Evolutionary conservation across 2,329 filamentous ascomycete species (phyloP).

Genomic region (Zarea fungicola): DNA sequence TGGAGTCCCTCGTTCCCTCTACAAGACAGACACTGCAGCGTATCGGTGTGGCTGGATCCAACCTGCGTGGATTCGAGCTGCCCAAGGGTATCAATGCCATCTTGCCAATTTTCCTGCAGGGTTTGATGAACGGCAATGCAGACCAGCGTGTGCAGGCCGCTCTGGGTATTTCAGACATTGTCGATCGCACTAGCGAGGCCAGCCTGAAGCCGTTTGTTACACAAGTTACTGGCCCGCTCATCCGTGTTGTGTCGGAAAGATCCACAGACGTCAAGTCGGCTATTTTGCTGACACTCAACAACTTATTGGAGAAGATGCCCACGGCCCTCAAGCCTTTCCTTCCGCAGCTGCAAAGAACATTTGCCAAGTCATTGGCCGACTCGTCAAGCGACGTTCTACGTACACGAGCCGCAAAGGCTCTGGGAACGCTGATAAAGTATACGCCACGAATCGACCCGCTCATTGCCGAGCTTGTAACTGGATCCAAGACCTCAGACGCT

Average conservation of each 20-base stretch:
- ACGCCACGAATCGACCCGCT: conserved; percentile 93
- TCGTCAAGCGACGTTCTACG: conserved; percentile 84
- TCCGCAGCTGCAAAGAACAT: conserved; percentile 92
- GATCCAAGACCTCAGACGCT: conserved; percentile 77
- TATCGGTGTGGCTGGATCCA: conserved; percentile 79
- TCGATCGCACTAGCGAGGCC: conserved; percentile 84
- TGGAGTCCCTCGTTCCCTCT: conserved; percentile 86
- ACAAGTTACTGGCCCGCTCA: conserved; percentile 94
- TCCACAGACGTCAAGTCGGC: conserved; percentile 95
- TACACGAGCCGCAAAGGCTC: conserved; percentile 82
- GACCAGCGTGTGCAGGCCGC: conserved; percentile 92
- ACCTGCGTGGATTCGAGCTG: conserved; percentile 81
- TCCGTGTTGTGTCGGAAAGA: conserved; percentile 93
- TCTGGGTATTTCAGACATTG: conserved; percentile 89
- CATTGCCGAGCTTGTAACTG: conserved; percentile 87
- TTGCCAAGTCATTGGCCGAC: conserved; percentile 92
- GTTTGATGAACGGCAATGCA: conserved; percentile 90
- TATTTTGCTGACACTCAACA: conserved; percentile 90
- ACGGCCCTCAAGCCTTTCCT: conserved; percentile 93
- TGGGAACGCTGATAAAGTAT: conserved; percentile 92
- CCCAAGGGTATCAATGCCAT: conserved; percentile 97
- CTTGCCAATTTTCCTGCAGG: conserved; percentile 93
- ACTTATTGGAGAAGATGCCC: conserved; percentile 93
- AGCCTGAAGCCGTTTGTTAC: conserved; percentile 92
- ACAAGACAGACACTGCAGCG: conserved; percentile 82